phyloP scores from a whole-genome alignment of 352 stramenopile species.

The Pythium aphanidermatum region DNA sequence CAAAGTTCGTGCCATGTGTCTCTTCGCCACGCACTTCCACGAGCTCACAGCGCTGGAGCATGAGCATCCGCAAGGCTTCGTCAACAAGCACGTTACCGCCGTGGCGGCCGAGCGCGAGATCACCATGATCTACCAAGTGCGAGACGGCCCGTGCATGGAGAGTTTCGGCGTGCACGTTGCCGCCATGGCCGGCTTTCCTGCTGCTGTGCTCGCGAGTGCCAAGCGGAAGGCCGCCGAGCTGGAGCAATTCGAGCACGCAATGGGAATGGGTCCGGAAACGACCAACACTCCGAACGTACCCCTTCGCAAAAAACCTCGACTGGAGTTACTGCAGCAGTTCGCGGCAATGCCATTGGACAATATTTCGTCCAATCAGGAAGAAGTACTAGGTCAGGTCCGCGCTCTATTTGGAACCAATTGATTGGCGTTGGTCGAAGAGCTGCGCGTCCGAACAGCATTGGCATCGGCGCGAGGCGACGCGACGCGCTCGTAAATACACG shows the following conservation, averaged over 20 bases:
- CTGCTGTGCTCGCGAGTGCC: constrained; percentile 89
- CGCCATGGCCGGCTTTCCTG: constrained; percentile 95
- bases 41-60: constrained; percentile 95
- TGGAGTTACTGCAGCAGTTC: constrained; percentile 46
- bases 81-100: constrained; percentile 97
- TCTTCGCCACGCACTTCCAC: constrained; percentile 99
- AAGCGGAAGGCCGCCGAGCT: constrained; percentile 93
- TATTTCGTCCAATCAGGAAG: constrained; percentile 41
- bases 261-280: constrained; percentile 23
- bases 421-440: constrained; percentile 23
- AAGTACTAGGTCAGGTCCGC: constrained; percentile 25
- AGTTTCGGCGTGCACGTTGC: constrained; percentile 99
- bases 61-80: constrained; percentile 55
- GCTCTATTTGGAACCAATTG: constrained; percentile 33
- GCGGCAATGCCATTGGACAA: constrained; percentile 61
- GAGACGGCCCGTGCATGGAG: constrained; percentile 93
- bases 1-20: constrained; percentile 81
- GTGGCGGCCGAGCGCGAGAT: constrained; percentile 74
- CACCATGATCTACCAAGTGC: constrained; percentile 92
- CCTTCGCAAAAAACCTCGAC: constrained; percentile 34
- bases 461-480: neutral
- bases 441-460: constrained; percentile 8
- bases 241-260: constrained; percentile 71
- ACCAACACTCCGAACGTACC: constrained; percentile 15
- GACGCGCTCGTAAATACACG: neutral